Conservation (phyloP, 106 monocot genomes). For the Dendrobium officinale region DNA sequence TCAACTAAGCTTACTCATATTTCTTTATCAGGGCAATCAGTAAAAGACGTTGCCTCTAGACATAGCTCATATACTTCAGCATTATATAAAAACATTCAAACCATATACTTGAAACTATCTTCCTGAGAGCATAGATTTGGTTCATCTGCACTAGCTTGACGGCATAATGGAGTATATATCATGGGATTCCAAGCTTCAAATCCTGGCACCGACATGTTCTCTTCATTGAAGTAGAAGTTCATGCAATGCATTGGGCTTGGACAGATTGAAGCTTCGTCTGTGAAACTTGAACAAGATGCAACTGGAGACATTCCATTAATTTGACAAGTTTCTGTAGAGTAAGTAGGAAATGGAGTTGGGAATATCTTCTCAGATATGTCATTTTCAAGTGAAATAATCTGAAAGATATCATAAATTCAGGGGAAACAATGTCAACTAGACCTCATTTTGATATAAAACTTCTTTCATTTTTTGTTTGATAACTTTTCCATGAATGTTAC, state of each 20-base stretch:
- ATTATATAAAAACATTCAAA: neutral
- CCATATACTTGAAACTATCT: neutral
- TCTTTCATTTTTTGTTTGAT: neutral
- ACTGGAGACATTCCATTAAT: conserved; percentile 8
- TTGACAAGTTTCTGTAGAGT: neutral
- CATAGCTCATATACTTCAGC: neutral
- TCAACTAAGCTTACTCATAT: neutral
- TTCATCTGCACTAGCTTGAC: neutral
- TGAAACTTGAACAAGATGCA: neutral
- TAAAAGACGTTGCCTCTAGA: neutral
- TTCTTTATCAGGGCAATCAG: neutral
- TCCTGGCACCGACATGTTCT: conserved; percentile 4
- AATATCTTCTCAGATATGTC: neutral
- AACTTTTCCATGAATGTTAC: neutral
- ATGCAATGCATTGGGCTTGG: neutral
- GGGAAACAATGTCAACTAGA: neutral
- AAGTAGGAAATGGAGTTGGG: neutral
- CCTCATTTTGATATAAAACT: neutral
- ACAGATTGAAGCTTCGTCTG: neutral
- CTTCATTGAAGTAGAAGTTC: neutral
- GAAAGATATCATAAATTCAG: neutral
- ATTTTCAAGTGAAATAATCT: neutral
- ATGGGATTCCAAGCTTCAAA: neutral
- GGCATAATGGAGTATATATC: neutral
- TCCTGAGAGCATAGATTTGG: conserved; percentile 1